Evolutionary conservation across 75 land plant genomes (phyloP).

Genomic region (Azolla pinnata): DNA sequence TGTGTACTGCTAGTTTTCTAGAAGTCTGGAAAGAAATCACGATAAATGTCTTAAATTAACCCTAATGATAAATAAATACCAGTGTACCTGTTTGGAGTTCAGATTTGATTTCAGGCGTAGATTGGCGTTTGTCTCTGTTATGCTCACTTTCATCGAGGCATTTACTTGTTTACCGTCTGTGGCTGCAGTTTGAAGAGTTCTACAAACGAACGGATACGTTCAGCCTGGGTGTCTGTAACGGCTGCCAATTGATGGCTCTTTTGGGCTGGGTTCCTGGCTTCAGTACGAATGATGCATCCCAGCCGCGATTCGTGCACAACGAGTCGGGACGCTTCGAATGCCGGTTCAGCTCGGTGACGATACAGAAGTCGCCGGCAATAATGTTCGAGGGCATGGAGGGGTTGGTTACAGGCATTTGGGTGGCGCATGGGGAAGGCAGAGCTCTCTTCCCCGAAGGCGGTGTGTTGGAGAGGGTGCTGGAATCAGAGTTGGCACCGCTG

Average conservation of each 20-base stretch:
- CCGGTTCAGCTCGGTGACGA: slow-evolving; percentile 71
- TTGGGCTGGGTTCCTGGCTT: slow-evolving; percentile 86
- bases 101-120: too few species aligned
- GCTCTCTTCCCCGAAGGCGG: slow-evolving; percentile 70
- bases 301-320: slow-evolving; percentile 90
- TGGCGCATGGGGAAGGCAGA: slow-evolving; percentile 92
- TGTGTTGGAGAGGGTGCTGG: slow-evolving; percentile 36
- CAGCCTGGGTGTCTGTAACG: slow-evolving; percentile 97
- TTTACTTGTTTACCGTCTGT: background rate
- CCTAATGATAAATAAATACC: too few species aligned
- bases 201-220: slow-evolving; percentile 80
- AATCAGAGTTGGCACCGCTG: slow-evolving; percentile 58
- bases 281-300: slow-evolving; percentile 48
- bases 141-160: background rate
- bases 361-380: slow-evolving; percentile 74
- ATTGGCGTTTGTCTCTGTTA: too few species aligned
- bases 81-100: too few species aligned
- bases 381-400: slow-evolving; percentile 96
- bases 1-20: too few species aligned
- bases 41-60: too few species aligned
- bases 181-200: slow-evolving; percentile 67
- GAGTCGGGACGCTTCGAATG: slow-evolving; percentile 96
- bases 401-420: slow-evolving; percentile 83
- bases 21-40: too few species aligned
- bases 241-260: slow-evolving; percentile 96